Evolutionary conservation across 257 asterid species (phyloP).

Genomic region (Solanum neorickii): DNA sequence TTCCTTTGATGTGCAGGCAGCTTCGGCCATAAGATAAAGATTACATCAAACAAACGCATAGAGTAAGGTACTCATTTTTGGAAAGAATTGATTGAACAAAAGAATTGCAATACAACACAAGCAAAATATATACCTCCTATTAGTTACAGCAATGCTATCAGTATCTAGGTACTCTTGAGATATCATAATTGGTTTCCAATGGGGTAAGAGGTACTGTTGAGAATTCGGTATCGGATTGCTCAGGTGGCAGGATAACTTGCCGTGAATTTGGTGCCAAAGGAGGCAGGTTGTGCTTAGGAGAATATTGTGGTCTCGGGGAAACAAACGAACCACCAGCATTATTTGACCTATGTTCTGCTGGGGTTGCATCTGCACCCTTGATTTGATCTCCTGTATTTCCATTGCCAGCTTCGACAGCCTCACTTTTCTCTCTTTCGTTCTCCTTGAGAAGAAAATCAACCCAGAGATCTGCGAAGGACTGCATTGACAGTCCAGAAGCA

Average conservation of each 20-base stretch:
- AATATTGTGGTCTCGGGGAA: conserved; percentile 24
- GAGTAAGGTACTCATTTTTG: neutral
- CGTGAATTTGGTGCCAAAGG: conserved; percentile 23
- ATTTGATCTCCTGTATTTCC: conserved; percentile 26
- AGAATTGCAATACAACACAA: conserved; percentile 2
- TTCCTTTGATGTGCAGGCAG: neutral
- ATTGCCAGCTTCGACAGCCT: conserved; percentile 25
- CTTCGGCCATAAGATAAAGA: neutral
- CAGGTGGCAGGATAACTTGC: conserved; percentile 25
- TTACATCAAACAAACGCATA: neutral
- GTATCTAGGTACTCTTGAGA: conserved; percentile 41
- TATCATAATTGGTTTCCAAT: conserved; percentile 36
- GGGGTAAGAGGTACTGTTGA: conserved; percentile 84
- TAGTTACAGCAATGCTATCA: conserved; percentile 27
- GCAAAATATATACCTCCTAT: conserved; percentile 11
- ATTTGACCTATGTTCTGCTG: conserved; percentile 15
- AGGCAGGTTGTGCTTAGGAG: conserved; percentile 27
- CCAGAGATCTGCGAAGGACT: conserved; percentile 96
- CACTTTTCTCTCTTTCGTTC: conserved; percentile 70
- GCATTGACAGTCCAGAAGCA: conserved; percentile 8
- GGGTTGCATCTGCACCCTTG: conserved; percentile 13
- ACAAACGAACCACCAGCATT: neutral
- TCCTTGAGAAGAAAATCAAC: conserved; percentile 95
- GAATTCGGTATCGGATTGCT: conserved; percentile 61
- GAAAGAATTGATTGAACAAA: conserved; percentile 1